Base-by-base conservation (phyloP, 371 early-diverging fungal species). In the Saksenaea vasiformis region DNA sequence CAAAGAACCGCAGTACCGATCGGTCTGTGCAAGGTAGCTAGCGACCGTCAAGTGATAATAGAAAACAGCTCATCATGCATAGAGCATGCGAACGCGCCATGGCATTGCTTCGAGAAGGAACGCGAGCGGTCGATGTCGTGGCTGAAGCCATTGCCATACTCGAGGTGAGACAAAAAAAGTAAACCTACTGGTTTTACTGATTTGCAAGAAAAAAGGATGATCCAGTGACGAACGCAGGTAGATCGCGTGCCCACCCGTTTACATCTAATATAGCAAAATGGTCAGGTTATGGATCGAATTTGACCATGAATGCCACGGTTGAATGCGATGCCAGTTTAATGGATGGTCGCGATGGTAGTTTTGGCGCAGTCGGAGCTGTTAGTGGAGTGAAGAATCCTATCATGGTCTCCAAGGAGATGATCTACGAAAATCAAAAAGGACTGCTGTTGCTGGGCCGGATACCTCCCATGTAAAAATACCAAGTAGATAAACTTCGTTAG, bases 281-380 rank as follows among this genome's bases (percentile, higher is more conserved):
- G 11, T 51, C 39, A 59, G 76, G 86, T 8, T 75, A 62, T 26
- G 96, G 95, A 0, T 91, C 94, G 0, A 96, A 95, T 69, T 79
- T 95, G 28, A 91, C 88, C n/a, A 65, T 89, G 1, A 65, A 75
- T 1, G 93, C 92, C 0, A 77, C 74, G 0, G 93, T 95, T 4
- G 93, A 95, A 71, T 94, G 94, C 65, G 96, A 96, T 70, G 96
- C 96, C 13, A 74, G 90, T 35, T 69, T 93, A n/a, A 94, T 94
- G 95, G 74, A 86, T 62, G 87, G 86, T 0, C 64, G 70, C n/a
- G 73, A 73, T 0, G 81, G 86, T 2, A 74, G 77, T 5, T 94
- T 91, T 82, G 94, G 92, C 1, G 90, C 89, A 2, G 91, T 95
- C 0, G 94, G 91, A 0, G 91, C 92, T 11, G 84, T 87, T 0